Conservation (phyloP, 306 rosid species). For the Corylus avellana region DNA sequence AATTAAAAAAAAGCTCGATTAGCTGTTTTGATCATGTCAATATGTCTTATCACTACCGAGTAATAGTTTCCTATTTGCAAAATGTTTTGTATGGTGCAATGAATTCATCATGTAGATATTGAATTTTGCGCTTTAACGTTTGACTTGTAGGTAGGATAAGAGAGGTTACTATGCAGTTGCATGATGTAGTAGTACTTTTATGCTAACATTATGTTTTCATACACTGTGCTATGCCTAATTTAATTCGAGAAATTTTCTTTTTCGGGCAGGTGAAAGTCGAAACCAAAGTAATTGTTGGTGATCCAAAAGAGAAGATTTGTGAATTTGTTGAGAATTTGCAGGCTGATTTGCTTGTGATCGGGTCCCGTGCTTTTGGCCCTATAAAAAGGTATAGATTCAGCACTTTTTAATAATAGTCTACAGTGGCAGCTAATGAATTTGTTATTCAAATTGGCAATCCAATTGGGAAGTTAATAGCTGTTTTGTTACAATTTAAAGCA, state of each 20-base stretch:
- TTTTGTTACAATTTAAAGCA: background rate
- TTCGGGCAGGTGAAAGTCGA: constrained; percentile 44
- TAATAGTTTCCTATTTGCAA: background rate
- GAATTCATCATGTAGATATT: background rate
- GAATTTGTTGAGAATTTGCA: constrained; percentile 62
- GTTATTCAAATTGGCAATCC: background rate
- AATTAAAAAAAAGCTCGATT: background rate
- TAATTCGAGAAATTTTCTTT: constrained; percentile 1
- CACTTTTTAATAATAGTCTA: background rate
- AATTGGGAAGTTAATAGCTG: background rate
- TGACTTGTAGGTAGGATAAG: background rate
- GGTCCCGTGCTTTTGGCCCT: constrained; percentile 80
- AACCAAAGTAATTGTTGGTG: constrained; percentile 76
- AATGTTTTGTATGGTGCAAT: background rate
- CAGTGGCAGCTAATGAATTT: background rate
- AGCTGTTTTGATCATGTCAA: background rate
- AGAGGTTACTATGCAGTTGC: background rate
- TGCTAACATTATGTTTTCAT: background rate
- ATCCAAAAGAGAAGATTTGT: constrained; percentile 90
- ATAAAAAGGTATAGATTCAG: constrained; percentile 60
- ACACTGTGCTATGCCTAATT: background rate
- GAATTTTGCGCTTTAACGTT: background rate
- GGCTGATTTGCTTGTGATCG: constrained; percentile 89
- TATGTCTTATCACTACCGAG: background rate
- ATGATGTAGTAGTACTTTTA: background rate